Conservation (phyloP, 768 basidiomycete species). For the Tylopilus felleus region DNA sequence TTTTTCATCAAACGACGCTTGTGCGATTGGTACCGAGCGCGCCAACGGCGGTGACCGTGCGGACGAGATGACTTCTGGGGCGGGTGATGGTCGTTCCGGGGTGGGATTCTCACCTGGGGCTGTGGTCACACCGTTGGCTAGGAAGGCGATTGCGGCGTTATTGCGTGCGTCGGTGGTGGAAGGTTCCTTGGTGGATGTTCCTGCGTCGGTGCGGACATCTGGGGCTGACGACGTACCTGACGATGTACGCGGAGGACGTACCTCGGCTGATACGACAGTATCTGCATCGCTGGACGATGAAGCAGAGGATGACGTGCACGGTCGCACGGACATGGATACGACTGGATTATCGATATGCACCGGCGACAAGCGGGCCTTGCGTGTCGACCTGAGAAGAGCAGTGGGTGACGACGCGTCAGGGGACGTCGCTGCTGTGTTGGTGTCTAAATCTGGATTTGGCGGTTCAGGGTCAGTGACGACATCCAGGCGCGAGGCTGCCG, state of each 20-base stretch:
- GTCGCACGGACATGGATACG: not conserved
- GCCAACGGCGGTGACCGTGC: not conserved
- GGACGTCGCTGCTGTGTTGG: no score
- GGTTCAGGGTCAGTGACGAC: not conserved
- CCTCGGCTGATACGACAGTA: not conserved
- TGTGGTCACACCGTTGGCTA: no score
- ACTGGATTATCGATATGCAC: not conserved
- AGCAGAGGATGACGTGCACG: no score
- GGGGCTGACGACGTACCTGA: no score
- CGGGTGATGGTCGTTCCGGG: no score
- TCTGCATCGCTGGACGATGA: no score
- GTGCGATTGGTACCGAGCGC: not conserved
- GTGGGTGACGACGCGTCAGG: not conserved
- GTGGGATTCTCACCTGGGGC: no score
- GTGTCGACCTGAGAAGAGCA: not conserved
- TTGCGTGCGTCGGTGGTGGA: no score
- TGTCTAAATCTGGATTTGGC: not conserved
- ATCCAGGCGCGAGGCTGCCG: no score
- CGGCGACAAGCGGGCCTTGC: no score
- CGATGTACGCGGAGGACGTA: not conserved
- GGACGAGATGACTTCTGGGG: not conserved
- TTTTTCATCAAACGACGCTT: not conserved
- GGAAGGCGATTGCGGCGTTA: not conserved
- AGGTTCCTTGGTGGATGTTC: no score
- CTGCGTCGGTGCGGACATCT: not conserved